Conservation (phyloP, 768 basidiomycete species). For the Rhizopogon sp. region DNA sequence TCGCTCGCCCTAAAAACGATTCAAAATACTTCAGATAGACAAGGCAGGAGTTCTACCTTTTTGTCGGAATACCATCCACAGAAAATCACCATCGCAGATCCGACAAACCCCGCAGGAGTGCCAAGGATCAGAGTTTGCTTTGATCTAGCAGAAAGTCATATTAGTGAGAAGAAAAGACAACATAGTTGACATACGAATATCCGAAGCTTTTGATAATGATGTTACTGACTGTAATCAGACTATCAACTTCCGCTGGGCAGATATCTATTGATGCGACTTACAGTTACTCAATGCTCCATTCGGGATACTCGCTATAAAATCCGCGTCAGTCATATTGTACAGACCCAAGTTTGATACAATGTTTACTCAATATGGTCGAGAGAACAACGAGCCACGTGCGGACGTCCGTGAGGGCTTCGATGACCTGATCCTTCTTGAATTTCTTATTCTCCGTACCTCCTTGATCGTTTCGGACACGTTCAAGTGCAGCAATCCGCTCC, state of each 20-base stretch:
- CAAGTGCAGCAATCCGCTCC: slow-evolving; percentile 57
- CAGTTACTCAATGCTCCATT: slow-evolving; percentile 63
- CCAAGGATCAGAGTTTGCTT: slow-evolving; percentile 56
- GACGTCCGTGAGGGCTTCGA: slow-evolving; percentile 51
- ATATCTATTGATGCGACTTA: slow-evolving; percentile 24
- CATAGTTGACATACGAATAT: slow-evolving; percentile 42
- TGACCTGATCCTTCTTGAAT: slow-evolving; percentile 52
- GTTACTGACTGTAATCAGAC: slow-evolving; percentile 43
- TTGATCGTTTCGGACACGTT: slow-evolving; percentile 63
- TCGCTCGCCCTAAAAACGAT: slow-evolving; percentile 40
- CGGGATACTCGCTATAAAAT: slow-evolving; percentile 51
- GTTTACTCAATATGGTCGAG: slow-evolving; percentile 49
- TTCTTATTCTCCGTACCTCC: slow-evolving; percentile 59
- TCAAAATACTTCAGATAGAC: not conserved
- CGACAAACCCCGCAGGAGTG: slow-evolving; percentile 51
- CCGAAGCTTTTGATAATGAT: slow-evolving; percentile 60
- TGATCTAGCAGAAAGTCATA: slow-evolving; percentile 32
- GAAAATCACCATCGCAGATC: slow-evolving; percentile 40
- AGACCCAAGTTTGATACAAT: not conserved
- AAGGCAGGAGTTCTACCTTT: slow-evolving; percentile 33
- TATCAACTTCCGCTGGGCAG: not conserved
- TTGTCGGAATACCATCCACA: slow-evolving; percentile 66
- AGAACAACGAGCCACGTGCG: slow-evolving; percentile 62
- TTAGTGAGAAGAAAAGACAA: not conserved
- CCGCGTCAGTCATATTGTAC: slow-evolving; percentile 3